phyloP scores from a whole-genome alignment of 768 basidiomycete species.

The Grammothele lineata region DNA sequence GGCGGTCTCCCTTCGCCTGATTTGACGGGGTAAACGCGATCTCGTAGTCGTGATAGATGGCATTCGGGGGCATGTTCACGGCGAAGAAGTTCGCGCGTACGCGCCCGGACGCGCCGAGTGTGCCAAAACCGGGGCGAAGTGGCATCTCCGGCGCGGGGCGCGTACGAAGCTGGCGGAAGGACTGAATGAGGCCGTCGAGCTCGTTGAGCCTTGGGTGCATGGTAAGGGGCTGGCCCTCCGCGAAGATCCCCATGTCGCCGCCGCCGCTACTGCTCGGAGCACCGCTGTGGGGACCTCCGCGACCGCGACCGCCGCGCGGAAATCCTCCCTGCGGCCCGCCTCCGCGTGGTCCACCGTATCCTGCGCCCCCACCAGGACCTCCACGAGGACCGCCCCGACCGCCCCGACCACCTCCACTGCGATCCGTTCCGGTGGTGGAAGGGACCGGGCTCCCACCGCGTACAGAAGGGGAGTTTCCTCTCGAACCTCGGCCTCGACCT shows the following conservation, averaged over 20 bases:
- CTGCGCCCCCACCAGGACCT: slow-evolving; percentile 5
- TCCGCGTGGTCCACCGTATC: slow-evolving; percentile 3
- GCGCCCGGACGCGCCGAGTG: slow-evolving; percentile 40
- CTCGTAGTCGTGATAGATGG: slow-evolving; percentile 49
- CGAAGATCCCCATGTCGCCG: slow-evolving; percentile 15
- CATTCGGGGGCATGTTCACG: slow-evolving; percentile 40
- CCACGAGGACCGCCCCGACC: not conserved
- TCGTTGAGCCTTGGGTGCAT: slow-evolving; percentile 10
- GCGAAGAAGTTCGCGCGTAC: slow-evolving; percentile 65
- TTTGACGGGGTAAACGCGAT: slow-evolving; percentile 48
- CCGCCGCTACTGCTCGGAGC: not conserved
- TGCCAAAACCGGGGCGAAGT: slow-evolving; percentile 55
- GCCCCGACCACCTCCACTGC: not conserved
- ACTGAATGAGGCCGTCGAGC: slow-evolving; percentile 21
- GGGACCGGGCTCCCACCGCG: slow-evolving; percentile 7
- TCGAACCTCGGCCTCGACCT: slow-evolving; percentile 5
- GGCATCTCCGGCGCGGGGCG: slow-evolving; percentile 28
- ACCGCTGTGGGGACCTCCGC: not conserved
- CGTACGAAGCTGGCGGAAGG: slow-evolving; percentile 27
- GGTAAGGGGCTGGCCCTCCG: slow-evolving; percentile 1
- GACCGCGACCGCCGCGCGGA: slow-evolving; percentile 3
- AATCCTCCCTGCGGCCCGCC: too few species aligned
- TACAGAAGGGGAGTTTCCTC: slow-evolving; percentile 5
- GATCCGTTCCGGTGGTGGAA: too few species aligned
- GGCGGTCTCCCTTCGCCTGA: slow-evolving; percentile 37